These are phyloP conservation scores for Mycosphaerella sp. DNA, from an alignment of 2,329 filamentous ascomycete species.

Conservation along the genomic window DNA sequence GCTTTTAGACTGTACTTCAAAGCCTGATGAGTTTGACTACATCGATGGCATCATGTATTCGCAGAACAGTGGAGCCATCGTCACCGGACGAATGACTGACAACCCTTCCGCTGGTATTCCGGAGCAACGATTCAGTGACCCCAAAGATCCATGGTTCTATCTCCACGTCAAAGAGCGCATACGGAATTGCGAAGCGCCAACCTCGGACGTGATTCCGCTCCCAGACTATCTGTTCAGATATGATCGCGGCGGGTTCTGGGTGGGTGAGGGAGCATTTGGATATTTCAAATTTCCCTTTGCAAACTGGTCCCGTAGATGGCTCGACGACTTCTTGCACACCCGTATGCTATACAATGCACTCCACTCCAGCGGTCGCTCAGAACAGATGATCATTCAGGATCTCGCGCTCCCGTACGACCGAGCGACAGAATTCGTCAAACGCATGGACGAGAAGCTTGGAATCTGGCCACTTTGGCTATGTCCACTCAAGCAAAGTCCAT, in stretches of 20 bases:
- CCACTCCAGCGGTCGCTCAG: conserved; percentile 54
- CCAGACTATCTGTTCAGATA: conserved; percentile 65
- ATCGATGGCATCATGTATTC: conserved; percentile 48
- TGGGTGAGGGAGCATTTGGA: conserved; percentile 54
- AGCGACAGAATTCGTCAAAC: conserved; percentile 41
- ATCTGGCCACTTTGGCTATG: conserved; percentile 48
- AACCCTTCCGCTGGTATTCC: conserved; percentile 7
- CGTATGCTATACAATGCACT: conserved; percentile 60
- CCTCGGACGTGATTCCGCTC: conserved; percentile 53
- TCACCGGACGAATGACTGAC: conserved; percentile 42
- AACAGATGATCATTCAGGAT: conserved; percentile 60
- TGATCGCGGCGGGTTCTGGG: conserved; percentile 65
- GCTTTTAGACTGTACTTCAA: conserved; percentile 35
- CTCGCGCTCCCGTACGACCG: conserved; percentile 45
- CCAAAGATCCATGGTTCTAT: conserved; percentile 49
- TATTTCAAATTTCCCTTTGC: conserved; percentile 64
- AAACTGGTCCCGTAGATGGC: conserved; percentile 52
- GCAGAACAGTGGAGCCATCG: conserved; percentile 37
- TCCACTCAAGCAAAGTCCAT: conserved; percentile 35
- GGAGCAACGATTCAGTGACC: conserved; percentile 36
- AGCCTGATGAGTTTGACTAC: conserved; percentile 42
- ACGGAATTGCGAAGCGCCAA: conserved; percentile 35
- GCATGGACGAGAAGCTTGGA: conserved; percentile 35
- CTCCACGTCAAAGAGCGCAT: conserved; percentile 38
- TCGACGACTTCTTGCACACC: conserved; percentile 58